Base-by-base conservation (phyloP, 2,329 filamentous ascomycete genomes). In the Colletotrichum magnum region DNA sequence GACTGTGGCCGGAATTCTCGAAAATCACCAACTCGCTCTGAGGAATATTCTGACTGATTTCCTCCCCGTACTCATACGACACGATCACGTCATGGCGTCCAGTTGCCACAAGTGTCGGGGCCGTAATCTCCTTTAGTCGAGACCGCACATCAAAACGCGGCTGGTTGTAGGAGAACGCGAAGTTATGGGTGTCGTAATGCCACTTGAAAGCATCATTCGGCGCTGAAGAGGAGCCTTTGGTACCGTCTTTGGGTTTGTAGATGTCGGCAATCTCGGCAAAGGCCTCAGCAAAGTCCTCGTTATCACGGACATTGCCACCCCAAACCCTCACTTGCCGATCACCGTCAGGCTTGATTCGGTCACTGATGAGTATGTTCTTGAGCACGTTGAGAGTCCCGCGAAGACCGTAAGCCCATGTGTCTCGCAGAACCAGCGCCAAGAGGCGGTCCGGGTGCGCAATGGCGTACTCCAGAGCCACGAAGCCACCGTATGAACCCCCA, bases 401-500 rank as follows among this genome's bases (percentile, higher is more conserved):
- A 2, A 59, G 53, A 1, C 74, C 75, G 43, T 47, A 73, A 2
- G 73, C 72, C 74, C 72, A 75, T 1, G 72, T 72, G 18, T 73
- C 72, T 18, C 72, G 65, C 5, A 76, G 64, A 15, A 74, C 71
- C 10, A 76, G 61, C 4, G 69, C 75, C 5, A 70, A 71, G 9
- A 75, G 62, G 7, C 68, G 68, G 4, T 59, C 53, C 4, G 72
- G 72, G 57, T 72, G 70, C 4, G 54, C 61, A n/a, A 76, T 59
- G 56, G 73, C 74, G 47, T 75, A 75, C 13, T 69, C 68, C 12
- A 75, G 45, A 1, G 73, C 72, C 12, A 76, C 21, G 24, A 69
- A 72, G 12, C 72, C 75, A 9, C 74, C 74, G 36, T 75, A 76
- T 3, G 74, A 75, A 13, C 72, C 72, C 15, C 72, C 75, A 3